Evolutionary conservation across 2,329 filamentous ascomycete genomes (phyloP), one percentile per base, ranked within the genome.

Genomic region (Cadophora sp.): DNA sequence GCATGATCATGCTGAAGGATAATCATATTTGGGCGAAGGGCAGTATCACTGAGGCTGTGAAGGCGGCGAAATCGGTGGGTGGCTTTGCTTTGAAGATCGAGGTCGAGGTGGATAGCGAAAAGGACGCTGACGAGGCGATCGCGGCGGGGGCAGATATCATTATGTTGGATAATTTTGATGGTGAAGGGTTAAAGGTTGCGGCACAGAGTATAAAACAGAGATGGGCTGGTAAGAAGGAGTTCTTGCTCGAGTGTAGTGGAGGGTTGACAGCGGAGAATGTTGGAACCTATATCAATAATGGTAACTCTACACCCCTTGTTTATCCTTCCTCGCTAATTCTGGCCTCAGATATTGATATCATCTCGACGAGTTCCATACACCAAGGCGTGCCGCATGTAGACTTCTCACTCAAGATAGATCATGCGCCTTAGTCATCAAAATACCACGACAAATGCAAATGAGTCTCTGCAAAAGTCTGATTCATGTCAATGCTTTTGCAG

Each of bases 1-100:
- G 91, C 72, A 98, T 99, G 96, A 94, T 94, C 66, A 99, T 99
- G 96, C 86, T 99, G 72, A 99, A 99, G 83, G 96, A 99, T 81
- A 99, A 99, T 81, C 96, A 99, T 81, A 91, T 99, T 67, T 97
- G 95, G 91, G 93, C 93, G 71, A 91, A 92, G 64, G 91, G 91
- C 29, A 92, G 91, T 77, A 98, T 99, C 79, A 89, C 91, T 1
- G 89, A 92, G 26, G 96, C 96, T 6, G 94, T 99, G 27, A 83
- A 84, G 50, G 93, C 95, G 1, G 96, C 96, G 27, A 93, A 93
- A 79, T 85, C 89, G 12, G 93, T 91, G 0, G 95, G 90, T 9
- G 96, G 96, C 0, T 99, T 98, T 80, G 89, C 92, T 50, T 85
- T 97, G 68, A 99, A 98, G 85, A 87, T 99, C 50, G 96, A 99